Evolutionary conservation across 2,329 filamentous ascomycete genomes (phyloP).

Genomic region (Periconia macrospinosa): DNA sequence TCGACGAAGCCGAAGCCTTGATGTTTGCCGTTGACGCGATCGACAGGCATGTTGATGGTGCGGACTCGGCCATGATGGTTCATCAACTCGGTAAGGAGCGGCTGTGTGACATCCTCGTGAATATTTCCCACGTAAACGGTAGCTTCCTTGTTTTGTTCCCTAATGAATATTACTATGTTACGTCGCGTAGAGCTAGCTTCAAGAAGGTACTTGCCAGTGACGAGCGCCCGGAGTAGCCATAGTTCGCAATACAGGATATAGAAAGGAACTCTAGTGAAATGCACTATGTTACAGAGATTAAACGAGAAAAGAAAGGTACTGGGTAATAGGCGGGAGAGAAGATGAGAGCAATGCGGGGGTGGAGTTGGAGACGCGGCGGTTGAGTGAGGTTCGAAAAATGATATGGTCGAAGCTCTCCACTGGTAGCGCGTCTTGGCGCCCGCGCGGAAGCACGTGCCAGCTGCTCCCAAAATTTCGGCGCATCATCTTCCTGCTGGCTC

Average conservation of each 20-base stretch:
- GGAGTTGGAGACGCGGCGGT: background rate
- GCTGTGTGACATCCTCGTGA: slow-evolving; percentile 90
- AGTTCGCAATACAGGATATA: slow-evolving; percentile 16
- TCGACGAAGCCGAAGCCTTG: slow-evolving; percentile 99
- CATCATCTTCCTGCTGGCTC: background rate
- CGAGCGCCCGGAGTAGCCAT: slow-evolving; percentile 66
- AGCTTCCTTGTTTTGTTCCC: slow-evolving; percentile 91
- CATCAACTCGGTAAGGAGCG: slow-evolving; percentile 96
- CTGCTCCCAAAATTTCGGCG: slow-evolving; percentile 8
- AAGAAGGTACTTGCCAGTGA: slow-evolving; percentile 65
- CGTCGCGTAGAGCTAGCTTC: background rate
- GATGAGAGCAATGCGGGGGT: background rate
- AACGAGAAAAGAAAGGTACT: background rate
- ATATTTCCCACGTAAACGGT: slow-evolving; percentile 98
- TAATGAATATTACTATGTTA: slow-evolving; percentile 23
- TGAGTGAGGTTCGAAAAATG: slow-evolving; percentile 1
- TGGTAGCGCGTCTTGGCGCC: slow-evolving; percentile 7
- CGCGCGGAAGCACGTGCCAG: slow-evolving; percentile 12
- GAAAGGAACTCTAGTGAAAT: background rate
- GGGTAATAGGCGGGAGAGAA: background rate
- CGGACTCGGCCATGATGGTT: slow-evolving; percentile 95
- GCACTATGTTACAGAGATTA: background rate
- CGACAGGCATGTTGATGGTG: slow-evolving; percentile 97
- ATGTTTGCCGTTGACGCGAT: slow-evolving; percentile 93
- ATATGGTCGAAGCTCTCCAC: slow-evolving; percentile 7